These are phyloP conservation scores for Scheffersomyces spartinae DNA, from an alignment of 805 yeast genomes.

Conservation along the genomic window DNA sequence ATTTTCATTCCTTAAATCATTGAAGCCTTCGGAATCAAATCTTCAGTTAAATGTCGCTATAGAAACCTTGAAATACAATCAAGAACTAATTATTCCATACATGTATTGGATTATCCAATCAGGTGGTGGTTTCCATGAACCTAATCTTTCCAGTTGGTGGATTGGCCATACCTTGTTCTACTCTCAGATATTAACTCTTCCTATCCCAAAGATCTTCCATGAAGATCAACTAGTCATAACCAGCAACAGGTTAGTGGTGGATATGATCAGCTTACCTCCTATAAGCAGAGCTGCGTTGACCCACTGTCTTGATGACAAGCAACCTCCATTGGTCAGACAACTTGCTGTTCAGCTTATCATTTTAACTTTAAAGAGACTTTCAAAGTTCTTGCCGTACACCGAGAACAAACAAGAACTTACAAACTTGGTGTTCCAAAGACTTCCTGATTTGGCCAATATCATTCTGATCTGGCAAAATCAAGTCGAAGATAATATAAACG, in stretches of 20 bases:
- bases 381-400: conserved; percentile 21
- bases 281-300: conserved; percentile 45
- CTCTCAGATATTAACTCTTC: conserved; percentile 45
- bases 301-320: conserved; percentile 36
- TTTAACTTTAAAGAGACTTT: conserved; percentile 43
- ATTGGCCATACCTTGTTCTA: conserved; percentile 58
- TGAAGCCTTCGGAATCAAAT: conserved; percentile 77
- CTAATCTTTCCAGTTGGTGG: conserved; percentile 74
- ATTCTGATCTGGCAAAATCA: too few relatives aligned
- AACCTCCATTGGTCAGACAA: conserved; percentile 45
- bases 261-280: conserved; percentile 54
- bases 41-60: conserved; percentile 46
- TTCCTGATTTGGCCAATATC: too few relatives aligned
- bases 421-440: conserved; percentile 13
- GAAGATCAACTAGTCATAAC: conserved; percentile 11
- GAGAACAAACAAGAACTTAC: conserved; percentile 14
- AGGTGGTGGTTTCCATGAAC: conserved; percentile 65
- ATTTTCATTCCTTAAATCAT: conserved; percentile 44
- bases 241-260: conserved; percentile 33
- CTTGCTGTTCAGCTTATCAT: conserved; percentile 50
- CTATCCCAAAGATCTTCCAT: conserved; percentile 34
- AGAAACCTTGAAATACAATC: conserved; percentile 37
- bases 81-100: conserved; percentile 70
- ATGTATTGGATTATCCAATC: conserved; percentile 39
- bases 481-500: too few relatives aligned